These are phyloP conservation scores for Cryphonectria carpinicola DNA, from an alignment of 2,329 filamentous ascomycete genomes.

Conservation along the genomic window DNA sequence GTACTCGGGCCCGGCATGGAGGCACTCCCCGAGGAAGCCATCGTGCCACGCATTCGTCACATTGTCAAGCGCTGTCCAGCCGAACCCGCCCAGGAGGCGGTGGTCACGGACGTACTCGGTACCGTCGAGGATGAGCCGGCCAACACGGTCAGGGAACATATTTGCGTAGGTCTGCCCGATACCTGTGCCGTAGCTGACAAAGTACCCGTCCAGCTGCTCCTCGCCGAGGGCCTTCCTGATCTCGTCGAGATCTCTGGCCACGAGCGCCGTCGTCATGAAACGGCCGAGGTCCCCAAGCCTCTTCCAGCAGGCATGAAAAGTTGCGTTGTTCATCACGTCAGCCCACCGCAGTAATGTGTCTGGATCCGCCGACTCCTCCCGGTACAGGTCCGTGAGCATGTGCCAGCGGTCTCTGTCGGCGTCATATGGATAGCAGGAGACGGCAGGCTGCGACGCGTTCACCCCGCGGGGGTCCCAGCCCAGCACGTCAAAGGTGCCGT, in stretches of 20 bases:
- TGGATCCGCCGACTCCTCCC: slow-evolving; percentile 41
- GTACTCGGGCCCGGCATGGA: slow-evolving; percentile 50
- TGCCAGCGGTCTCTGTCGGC: slow-evolving; percentile 52
- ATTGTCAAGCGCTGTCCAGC: slow-evolving; percentile 53
- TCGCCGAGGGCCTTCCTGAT: slow-evolving; percentile 51
- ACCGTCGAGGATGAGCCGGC: slow-evolving; percentile 53
- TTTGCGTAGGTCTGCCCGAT: slow-evolving; percentile 56
- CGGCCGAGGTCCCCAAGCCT: slow-evolving; percentile 49
- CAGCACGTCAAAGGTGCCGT: slow-evolving; percentile 50
- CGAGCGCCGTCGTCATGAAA: slow-evolving; percentile 51
- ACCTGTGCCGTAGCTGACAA: slow-evolving; percentile 56
- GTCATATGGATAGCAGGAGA: slow-evolving; percentile 51
- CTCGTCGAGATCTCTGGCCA: slow-evolving; percentile 53
- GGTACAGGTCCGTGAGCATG: slow-evolving; percentile 44
- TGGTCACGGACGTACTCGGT: slow-evolving; percentile 53
- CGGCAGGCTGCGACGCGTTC: slow-evolving; percentile 49
- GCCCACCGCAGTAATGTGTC: slow-evolving; percentile 45
- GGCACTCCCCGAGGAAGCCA: slow-evolving; percentile 55
- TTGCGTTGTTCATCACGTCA: slow-evolving; percentile 52
- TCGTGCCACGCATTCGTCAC: slow-evolving; percentile 53
- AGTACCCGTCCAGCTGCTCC: slow-evolving; percentile 52
- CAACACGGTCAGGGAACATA: slow-evolving; percentile 54
- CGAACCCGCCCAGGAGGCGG: slow-evolving; percentile 50
- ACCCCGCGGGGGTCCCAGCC: slow-evolving; percentile 61
- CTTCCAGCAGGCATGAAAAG: slow-evolving; percentile 48